Evolutionary conservation across 352 stramenopile species (phyloP), one percentile per base, ranked within the genome.

Genomic region (Phytophthora kernoviae): DNA sequence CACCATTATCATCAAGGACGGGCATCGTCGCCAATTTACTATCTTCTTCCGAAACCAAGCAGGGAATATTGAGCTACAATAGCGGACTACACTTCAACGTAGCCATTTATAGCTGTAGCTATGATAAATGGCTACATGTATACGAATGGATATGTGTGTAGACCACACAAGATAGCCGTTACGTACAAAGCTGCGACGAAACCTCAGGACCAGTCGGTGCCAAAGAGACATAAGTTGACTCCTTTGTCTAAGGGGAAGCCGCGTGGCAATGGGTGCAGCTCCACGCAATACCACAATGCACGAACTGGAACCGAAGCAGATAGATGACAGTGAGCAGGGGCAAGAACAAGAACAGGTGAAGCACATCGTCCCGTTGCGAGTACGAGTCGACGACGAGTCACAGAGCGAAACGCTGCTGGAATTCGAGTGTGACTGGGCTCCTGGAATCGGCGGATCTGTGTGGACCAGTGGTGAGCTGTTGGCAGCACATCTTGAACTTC

Each of bases 391-490:
- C 33, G 62, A 75, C 41, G 49, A 53, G 15, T 14, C 34, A 15
- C 39, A 66, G n/a, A 60, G 62, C 3, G 68, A 75, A 18, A 49
- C 24, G 20, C 15, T 66, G 45, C 60, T 93, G 33, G 58, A 80
- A 62, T 90, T 94, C 41, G 68, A 81, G 54, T 94, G 85, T 67
- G 74, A 92, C 58, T 94, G 85, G 85, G 68, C 83, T 47, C 70
- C 90, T 24, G 85, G 85, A 49, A 94, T 94, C 60, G 85, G 85
- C 54, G 85, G 85, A 45, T 93, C 81, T 10, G 68, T 94, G 24
- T 94, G 85, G 85, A 94, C 85, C 2, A 94, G 85, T 53, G 85
- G 83, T 5, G 72, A 90, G 69, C 71, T 94, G 21, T 70, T 94
- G 17, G 77, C 74, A 14, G 72, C 75, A 4, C 74, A 93, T 44